Evolutionary conservation across 2,329 filamentous ascomycete species (phyloP).

Genomic region (Thielaviopsis populi): DNA sequence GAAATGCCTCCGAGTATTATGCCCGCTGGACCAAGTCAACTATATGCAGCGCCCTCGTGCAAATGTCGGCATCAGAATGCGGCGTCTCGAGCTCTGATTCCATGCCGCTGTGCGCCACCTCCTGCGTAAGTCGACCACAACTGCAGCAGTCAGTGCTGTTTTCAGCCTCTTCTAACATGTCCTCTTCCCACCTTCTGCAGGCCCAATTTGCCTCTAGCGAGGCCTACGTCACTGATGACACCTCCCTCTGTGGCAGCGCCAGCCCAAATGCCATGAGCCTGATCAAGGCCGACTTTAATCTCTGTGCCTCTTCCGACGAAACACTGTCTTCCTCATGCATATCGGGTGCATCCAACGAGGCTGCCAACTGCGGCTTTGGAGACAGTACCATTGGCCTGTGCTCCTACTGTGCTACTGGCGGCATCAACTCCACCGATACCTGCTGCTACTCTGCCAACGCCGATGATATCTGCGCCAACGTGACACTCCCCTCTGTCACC

Average conservation of each 20-base stretch:
- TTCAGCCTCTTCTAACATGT: not conserved
- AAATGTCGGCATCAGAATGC: conserved; percentile 66
- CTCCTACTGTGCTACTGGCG: conserved; percentile 69
- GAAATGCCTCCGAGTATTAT: conserved; percentile 69
- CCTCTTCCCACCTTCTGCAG: conserved; percentile 26
- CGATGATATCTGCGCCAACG: conserved; percentile 55
- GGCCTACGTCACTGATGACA: conserved; percentile 64
- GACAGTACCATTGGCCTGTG: conserved; percentile 62
- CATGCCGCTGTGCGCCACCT: conserved; percentile 71
- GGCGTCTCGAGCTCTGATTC: conserved; percentile 47
- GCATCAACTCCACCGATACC: conserved; percentile 82
- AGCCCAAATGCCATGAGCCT: conserved; percentile 52
- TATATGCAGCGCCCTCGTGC: conserved; percentile 85
- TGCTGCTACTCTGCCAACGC: conserved; percentile 78
- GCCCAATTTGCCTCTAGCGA: conserved; percentile 80
- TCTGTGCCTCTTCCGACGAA: conserved; percentile 69
- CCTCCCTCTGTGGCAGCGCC: conserved; percentile 53
- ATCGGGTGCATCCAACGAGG: conserved; percentile 62
- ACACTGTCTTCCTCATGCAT: conserved; percentile 65
- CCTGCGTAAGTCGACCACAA: conserved; percentile 47
- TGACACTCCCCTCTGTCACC: conserved; percentile 63
- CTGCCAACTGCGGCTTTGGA: conserved; percentile 71
- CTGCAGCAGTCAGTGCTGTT: not conserved
- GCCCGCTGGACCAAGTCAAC: conserved; percentile 85
- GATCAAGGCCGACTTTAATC: conserved; percentile 83